Evolutionary conservation across 768 basidiomycete genomes (phyloP).

Genomic region (Peribolospora baueri): DNA sequence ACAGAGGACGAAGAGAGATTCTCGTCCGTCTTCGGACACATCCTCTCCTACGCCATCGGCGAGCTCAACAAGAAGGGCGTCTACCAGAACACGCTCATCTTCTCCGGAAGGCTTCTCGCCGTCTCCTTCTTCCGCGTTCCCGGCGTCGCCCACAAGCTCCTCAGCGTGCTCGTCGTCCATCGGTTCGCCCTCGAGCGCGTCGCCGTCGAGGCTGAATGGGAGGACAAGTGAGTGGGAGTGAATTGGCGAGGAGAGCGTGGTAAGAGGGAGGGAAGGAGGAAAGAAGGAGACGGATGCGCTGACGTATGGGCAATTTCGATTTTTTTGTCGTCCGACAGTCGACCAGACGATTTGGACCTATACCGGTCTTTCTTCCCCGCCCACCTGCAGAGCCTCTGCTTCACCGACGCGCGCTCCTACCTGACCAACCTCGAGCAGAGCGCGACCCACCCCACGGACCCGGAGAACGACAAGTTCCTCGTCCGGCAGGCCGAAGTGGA

Average conservation of each 20-base stretch:
- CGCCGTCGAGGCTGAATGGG: slow-evolving; percentile 10
- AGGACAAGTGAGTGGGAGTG: slow-evolving; percentile 4
- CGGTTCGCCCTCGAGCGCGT: slow-evolving; percentile 20
- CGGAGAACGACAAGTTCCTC: slow-evolving; percentile 17
- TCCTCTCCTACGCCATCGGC: slow-evolving; percentile 22
- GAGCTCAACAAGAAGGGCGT: slow-evolving; percentile 26
- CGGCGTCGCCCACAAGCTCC: slow-evolving; percentile 23
- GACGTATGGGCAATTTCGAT: too few relatives aligned
- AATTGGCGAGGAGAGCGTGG: too few relatives aligned
- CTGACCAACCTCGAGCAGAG: slow-evolving; percentile 12
- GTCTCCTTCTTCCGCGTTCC: slow-evolving; percentile 26
- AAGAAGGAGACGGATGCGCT: too few relatives aligned
- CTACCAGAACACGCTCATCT: slow-evolving; percentile 25
- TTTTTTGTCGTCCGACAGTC: too few relatives aligned
- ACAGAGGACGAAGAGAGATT: slow-evolving; percentile 14
- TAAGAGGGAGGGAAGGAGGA: too few relatives aligned
- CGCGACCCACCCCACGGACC: slow-evolving; percentile 12
- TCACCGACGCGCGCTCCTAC: slow-evolving; percentile 17
- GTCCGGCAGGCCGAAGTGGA: slow-evolving; percentile 12
- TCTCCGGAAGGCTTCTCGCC: slow-evolving; percentile 23
- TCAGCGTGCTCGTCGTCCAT: slow-evolving; percentile 20
- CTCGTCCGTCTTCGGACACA: slow-evolving; percentile 17
- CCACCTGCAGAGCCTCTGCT: slow-evolving; percentile 18
- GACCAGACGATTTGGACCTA: too few relatives aligned
- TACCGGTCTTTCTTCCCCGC: slow-evolving; percentile 10